Conservation (phyloP, 2,329 filamentous ascomycete species). For the Xylaria sp. region DNA sequence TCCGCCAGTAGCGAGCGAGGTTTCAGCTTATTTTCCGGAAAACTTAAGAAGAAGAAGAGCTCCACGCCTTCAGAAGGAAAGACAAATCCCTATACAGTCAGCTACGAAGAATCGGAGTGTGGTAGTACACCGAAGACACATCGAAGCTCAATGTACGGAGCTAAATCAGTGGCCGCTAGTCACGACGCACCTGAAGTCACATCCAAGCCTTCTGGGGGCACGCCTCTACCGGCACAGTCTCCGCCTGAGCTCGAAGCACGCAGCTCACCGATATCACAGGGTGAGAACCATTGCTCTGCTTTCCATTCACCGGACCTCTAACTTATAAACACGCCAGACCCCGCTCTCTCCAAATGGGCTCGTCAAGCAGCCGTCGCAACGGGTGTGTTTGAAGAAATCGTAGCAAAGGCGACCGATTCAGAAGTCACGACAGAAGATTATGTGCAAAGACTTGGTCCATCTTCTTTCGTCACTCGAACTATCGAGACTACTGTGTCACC, state of each 20-base stretch:
- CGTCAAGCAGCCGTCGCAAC: conserved; percentile 43
- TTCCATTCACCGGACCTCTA: background rate
- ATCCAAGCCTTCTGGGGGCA: conserved; percentile 29
- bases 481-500: conserved; percentile 47
- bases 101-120: background rate
- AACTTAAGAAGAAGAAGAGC: conserved; percentile 46
- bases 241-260: conserved; percentile 27
- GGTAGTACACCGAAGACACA: conserved; percentile 25
- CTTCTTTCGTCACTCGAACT: conserved; percentile 50
- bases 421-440: conserved; percentile 42
- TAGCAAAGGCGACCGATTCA: conserved; percentile 37
- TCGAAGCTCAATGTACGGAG: conserved; percentile 34
- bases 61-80: conserved; percentile 31
- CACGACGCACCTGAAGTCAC: conserved; percentile 31
- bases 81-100: conserved; percentile 1
- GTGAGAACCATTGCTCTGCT: conserved; percentile 32
- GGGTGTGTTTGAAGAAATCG: conserved; percentile 43
- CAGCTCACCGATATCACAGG: conserved; percentile 44
- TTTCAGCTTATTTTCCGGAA: conserved; percentile 52
- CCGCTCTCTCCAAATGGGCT: conserved; percentile 53
- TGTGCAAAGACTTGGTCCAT: conserved; percentile 49
- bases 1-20: conserved; percentile 49
- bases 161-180: conserved; percentile 34
- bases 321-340: conserved; percentile 43
- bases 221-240: conserved; percentile 27